Evolutionary conservation across 805 yeast species (phyloP), one percentile per base, ranked within the genome.

Genomic region (Pichia exigua): DNA sequence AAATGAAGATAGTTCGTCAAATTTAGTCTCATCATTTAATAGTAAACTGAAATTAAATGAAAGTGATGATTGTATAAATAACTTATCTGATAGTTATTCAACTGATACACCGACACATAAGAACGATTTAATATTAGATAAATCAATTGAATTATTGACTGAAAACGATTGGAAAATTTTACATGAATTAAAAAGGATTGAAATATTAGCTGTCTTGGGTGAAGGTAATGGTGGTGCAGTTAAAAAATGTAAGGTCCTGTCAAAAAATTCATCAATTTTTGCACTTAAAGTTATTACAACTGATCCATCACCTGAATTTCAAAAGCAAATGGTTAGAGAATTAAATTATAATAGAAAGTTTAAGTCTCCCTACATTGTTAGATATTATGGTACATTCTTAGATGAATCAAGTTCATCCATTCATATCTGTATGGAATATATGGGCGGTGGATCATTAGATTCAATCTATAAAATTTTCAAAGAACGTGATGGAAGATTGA

Each of bases 171-270:
- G 97, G 97, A 77, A 79, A 57, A 59, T 66, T 4, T 70, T 83
- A 2, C 82, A 85, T 15, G 74, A 78, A 49, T 66, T 72, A 28
- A 78, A 79, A 47, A 77, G 81, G 44, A 87, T 94, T 39, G 71
- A 78, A 9, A 89, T 87, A 50, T 57, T 91, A 40, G 82, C 82
- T 21, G 75, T 79, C 28, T 67, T 92, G 22, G 99, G 99, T 20
- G 98, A 94, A 70, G 99, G 99, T 18, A 84, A 88, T 38, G 96
- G 97, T 17, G 99, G 98, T 0, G 77, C 87, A 12, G 99, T 92
- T 12, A 76, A 84, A 21, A 83, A 88, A 64, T 92, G 98, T 66
- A 71, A 72, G 52, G 71, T 92, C 48, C 72, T 71, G 51, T 61
- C 76, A 43, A 84, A 86, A 10, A 64, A 72, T 24, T 58, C 60